phyloP scores from a whole-genome alignment of 148 eudicot species.

The Talinum fruticosum region DNA sequence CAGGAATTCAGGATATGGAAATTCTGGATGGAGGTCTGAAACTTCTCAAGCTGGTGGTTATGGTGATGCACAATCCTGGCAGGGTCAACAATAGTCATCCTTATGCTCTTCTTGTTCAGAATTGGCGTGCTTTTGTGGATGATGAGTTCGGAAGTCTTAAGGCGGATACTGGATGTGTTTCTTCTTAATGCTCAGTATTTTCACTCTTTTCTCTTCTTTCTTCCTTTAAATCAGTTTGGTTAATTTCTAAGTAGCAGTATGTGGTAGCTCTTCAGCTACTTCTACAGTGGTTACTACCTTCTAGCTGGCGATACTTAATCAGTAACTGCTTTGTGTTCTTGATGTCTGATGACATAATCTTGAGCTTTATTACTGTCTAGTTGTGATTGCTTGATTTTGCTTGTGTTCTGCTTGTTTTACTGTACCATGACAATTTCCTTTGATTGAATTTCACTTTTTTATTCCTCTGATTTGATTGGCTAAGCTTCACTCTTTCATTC shows the following conservation, averaged over 20 bases:
- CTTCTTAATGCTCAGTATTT: constrained; percentile 53
- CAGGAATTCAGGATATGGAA: constrained; percentile 64
- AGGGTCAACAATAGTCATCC: constrained; percentile 55
- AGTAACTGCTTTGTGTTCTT: constrained; percentile 15
- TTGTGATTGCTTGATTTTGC: constrained; percentile 27
- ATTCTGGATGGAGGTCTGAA: constrained; percentile 62
- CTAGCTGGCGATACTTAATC: constrained; percentile 9
- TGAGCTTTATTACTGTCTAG: constrained; percentile 27
- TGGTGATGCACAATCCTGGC: constrained; percentile 63
- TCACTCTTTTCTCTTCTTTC: constrained; percentile 7
- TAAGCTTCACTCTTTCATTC: not conserved
- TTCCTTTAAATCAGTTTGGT: constrained; percentile 13
- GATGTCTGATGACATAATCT: constrained; percentile 11
- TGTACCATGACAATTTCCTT: not conserved
- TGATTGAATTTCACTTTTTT: not conserved
- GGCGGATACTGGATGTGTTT: constrained; percentile 44
- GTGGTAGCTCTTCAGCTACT: constrained; percentile 51
- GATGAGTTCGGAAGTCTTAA: constrained; percentile 22
- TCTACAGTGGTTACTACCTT: constrained; percentile 18
- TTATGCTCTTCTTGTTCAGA: constrained; percentile 12
- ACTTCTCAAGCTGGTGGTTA: constrained; percentile 59
- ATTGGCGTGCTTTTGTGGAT: constrained; percentile 24
- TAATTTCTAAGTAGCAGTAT: constrained; percentile 27
- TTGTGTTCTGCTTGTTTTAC: constrained; percentile 9
- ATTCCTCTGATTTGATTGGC: not conserved